Conservation (phyloP, 2,329 filamentous ascomycete genomes). For the Cytospora piceicola region DNA sequence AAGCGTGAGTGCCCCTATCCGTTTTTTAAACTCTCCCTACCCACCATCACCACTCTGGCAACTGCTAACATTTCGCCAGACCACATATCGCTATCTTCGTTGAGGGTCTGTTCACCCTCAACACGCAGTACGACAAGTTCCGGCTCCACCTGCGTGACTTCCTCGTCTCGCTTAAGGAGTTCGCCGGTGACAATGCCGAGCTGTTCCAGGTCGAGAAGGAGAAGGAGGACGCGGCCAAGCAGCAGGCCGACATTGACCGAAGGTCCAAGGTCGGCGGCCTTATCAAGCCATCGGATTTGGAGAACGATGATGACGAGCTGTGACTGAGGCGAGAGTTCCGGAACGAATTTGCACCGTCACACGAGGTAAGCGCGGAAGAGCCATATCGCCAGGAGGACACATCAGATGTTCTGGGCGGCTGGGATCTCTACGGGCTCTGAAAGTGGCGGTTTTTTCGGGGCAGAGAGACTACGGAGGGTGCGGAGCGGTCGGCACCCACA, state of each 20-base stretch:
- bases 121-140: constrained; percentile 90
- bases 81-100: constrained; percentile 90
- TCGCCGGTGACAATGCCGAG: constrained; percentile 92
- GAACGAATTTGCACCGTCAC: constrained; percentile 58
- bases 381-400: constrained; percentile 21
- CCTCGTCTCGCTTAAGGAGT: constrained; percentile 95
- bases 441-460: constrained; percentile 3
- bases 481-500: constrained; percentile 12
- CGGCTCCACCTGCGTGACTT: constrained; percentile 96
- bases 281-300: constrained; percentile 95
- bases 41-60: background rate
- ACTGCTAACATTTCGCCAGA: constrained; percentile 47
- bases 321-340: constrained; percentile 78
- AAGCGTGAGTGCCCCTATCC: constrained; percentile 65
- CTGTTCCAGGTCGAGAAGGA: constrained; percentile 94
- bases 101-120: constrained; percentile 83
- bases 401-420: constrained; percentile 38
- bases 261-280: constrained; percentile 94
- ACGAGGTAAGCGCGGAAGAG: constrained; percentile 37
- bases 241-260: constrained; percentile 86
- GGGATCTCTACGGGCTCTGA: constrained; percentile 44
- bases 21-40: background rate
- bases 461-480: background rate
- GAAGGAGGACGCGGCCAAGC: constrained; percentile 82
- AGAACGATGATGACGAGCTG: constrained; percentile 81